Conservation (phyloP, 2,329 filamentous ascomycete species). For the Ilyonectria mors-panacis region DNA sequence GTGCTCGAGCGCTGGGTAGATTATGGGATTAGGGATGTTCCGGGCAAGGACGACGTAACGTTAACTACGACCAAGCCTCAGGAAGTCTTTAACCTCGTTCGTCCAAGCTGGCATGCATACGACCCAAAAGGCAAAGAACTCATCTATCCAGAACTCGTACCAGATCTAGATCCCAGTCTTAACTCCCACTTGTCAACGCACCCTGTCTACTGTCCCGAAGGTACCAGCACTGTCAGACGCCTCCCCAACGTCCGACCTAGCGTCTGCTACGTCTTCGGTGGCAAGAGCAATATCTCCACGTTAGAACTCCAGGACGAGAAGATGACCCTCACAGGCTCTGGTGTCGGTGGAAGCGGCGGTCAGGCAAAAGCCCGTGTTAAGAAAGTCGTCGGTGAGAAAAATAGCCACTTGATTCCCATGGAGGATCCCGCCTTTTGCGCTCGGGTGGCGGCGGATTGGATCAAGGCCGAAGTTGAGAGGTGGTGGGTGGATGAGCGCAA, state of each 20-base stretch:
- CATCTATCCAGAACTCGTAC: conserved; percentile 57
- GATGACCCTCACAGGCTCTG: conserved; percentile 74
- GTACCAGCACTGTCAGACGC: conserved; percentile 66
- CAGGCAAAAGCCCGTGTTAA: conserved; percentile 70
- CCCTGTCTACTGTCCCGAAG: conserved; percentile 79
- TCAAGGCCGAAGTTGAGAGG: conserved; percentile 68
- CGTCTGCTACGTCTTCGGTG: conserved; percentile 80
- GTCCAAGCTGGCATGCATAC: conserved; percentile 68
- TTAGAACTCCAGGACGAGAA: conserved; percentile 69
- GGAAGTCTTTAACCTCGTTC: conserved; percentile 80
- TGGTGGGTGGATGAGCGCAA: conserved; percentile 71
- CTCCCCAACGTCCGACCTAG: conserved; percentile 75
- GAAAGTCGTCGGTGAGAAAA: conserved; percentile 73
- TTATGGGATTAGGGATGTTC: conserved; percentile 79
- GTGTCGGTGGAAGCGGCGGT: conserved; percentile 78
- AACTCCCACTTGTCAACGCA: conserved; percentile 55
- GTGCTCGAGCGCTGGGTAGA: conserved; percentile 76
- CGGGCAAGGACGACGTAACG: conserved; percentile 69
- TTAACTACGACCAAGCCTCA: conserved; percentile 89
- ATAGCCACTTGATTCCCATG: conserved; percentile 88
- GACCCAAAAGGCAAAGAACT: conserved; percentile 55
- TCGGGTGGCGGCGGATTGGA: conserved; percentile 68
- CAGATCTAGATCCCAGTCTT: conserved; percentile 61
- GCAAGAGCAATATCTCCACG: conserved; percentile 68
- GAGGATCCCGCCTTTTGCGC: conserved; percentile 81